phyloP scores from a whole-genome alignment of 306 rosid genomes.

The Sindora glabra region DNA sequence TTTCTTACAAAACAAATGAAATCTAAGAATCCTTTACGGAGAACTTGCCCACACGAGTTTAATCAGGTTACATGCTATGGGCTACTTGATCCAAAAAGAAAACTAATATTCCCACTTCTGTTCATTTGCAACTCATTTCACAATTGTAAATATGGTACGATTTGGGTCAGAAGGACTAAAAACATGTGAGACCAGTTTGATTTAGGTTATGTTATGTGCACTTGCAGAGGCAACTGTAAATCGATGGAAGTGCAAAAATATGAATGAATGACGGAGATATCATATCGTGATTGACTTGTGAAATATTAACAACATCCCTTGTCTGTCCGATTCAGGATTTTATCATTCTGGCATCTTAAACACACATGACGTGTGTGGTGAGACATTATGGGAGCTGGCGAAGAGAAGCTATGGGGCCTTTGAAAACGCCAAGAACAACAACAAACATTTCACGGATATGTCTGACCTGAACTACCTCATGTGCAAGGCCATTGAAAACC shows the following conservation, averaged over 20 bases:
- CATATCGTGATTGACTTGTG: background rate
- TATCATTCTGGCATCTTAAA: constrained; percentile 85
- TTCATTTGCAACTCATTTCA: too few relatives aligned
- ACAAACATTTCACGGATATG: constrained; percentile 94
- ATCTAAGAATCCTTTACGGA: too few relatives aligned
- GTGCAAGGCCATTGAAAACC: constrained; percentile 86
- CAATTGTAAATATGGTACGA: too few relatives aligned
- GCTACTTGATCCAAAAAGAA: too few relatives aligned
- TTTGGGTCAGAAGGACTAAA: too few relatives aligned
- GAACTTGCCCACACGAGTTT: too few relatives aligned
- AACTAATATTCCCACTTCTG: too few relatives aligned
- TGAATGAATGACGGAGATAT: background rate
- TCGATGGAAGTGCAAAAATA: background rate
- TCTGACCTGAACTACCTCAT: constrained; percentile 87
- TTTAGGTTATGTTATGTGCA: too few relatives aligned
- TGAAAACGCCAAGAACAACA: constrained; percentile 45
- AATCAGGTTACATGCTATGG: too few relatives aligned
- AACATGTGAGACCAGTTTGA: too few relatives aligned
- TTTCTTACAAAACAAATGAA: too few relatives aligned
- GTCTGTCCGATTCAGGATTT: constrained; percentile 49
- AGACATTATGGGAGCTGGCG: constrained; percentile 70
- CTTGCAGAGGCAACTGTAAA: too few relatives aligned
- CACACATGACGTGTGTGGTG: constrained; percentile 67
- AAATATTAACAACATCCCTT: background rate
- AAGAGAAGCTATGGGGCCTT: constrained; percentile 52